These are phyloP conservation scores for Cocos nucifera DNA, from an alignment of 176 grass and related monocot genomes.

Conservation along the genomic window DNA sequence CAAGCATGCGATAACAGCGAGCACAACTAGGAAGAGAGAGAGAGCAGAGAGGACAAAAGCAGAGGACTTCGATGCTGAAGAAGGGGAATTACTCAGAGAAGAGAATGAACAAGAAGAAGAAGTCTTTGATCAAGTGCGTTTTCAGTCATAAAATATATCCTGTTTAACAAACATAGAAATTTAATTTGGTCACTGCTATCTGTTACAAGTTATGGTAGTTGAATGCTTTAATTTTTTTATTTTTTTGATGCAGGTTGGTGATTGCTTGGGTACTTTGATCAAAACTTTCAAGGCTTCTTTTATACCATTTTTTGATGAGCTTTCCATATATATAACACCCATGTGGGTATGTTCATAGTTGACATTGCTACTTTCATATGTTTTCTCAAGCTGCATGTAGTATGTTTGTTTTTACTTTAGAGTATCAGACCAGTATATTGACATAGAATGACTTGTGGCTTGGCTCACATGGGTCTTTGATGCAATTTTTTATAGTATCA, in stretches of 20 bases:
- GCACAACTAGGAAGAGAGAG: slow-evolving; percentile 79
- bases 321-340: slow-evolving; percentile 85
- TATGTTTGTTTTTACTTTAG: too few species aligned
- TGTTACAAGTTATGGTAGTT: slow-evolving; percentile 7
- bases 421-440: too few species aligned
- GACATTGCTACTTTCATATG: slow-evolving; percentile 1
- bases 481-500: too few species aligned
- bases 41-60: slow-evolving; percentile 79
- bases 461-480: too few species aligned
- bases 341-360: slow-evolving; percentile 65
- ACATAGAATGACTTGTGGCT: too few species aligned
- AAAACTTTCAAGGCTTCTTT: slow-evolving; percentile 94
- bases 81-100: slow-evolving; percentile 92
- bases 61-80: slow-evolving; percentile 98
- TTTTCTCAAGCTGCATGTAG: too few species aligned
- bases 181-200: too few species aligned
- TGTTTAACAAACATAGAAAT: too few species aligned
- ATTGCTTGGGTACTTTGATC: slow-evolving; percentile 93
- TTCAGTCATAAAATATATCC: too few species aligned
- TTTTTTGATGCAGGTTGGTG: slow-evolving; percentile 53
- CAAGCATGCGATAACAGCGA: slow-evolving; percentile 97
- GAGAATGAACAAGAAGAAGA: slow-evolving; percentile 99
- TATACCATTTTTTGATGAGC: slow-evolving; percentile 93
- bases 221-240: slow-evolving; percentile 12
- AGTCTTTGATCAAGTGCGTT: slow-evolving; percentile 87